Evolutionary conservation across 352 stramenopile species (phyloP), one percentile per base, ranked within the genome.

Genomic region (Phytophthora aleatoria): DNA sequence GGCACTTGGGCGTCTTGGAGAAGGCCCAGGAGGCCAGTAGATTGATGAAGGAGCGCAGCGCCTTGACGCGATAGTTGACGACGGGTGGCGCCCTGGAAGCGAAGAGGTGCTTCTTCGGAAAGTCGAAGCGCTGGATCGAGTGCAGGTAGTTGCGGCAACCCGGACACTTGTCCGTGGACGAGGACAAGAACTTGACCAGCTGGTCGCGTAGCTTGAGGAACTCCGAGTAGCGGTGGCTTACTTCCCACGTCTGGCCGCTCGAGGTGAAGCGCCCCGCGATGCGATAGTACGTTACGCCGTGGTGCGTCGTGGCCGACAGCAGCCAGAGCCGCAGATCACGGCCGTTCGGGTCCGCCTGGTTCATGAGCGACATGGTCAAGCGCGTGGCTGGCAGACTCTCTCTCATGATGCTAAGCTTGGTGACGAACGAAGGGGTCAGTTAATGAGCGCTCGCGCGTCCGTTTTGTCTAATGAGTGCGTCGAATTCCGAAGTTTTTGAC

Each of bases 91-190:
- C 87, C 43, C 80, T 72, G 11, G 87, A 94, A 11, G 81, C 86
- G 57, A 95, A 93, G 5, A 92, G 43, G 64, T 95, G 87, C 70
- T 95, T 95, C 71, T 93, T 94, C 1, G 87, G 87, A 57, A 95
- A 95, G 41, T 88, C 80, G 62, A 95, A 95, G 58, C 76, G 69
- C 63, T 83, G 71, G 67, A 95, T 85, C 38, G 83, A 74, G 66
- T 90, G 76, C 44, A 93, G 63, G 53, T 94, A 94, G 57, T 92
- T 92, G 39, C 83, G 50, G 61, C 87, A 95, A 4, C 87, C 83
- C 1, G 87, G 87, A 30, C 87, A 95, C 27, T 87, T 93, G 42
- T 90, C 82, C 24, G 77, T 74, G 26, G 83, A 71, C 43, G 68
- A 71, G 27, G 81, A 78, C 45, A 94, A 78, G 70, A 89, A 95